A percentile compares a stretch with the other conserved stretches of the same genome.
phyloP scores from a whole-genome alignment of 2,329 filamentous ascomycete genomes.

The Microsporum audouinii region DNA sequence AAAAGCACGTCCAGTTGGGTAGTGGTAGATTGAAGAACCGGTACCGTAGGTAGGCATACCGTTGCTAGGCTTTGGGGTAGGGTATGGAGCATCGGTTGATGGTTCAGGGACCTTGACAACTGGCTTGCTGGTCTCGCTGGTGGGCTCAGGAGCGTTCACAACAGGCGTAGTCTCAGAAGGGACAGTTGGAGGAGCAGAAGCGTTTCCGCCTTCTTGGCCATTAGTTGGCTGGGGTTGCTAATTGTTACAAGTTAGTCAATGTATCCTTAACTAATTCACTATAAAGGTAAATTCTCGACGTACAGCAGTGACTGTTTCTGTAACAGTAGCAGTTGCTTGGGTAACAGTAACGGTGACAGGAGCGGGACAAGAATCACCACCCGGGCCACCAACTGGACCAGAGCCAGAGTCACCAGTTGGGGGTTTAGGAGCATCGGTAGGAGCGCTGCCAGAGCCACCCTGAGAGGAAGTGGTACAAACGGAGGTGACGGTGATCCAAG shows the following conservation, averaged over 20 bases:
- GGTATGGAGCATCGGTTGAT: background rate
- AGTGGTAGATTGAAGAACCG: background rate
- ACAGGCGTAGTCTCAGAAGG: background rate
- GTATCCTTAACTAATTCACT: background rate
- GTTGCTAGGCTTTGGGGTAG: background rate
- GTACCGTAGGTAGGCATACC: background rate
- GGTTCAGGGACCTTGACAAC: background rate
- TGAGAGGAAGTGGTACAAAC: slow-evolving; percentile 13
- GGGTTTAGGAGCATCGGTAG: background rate
- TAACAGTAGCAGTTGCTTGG: slow-evolving; percentile 22
- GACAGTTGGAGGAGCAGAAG: background rate
- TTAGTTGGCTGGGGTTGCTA: background rate
- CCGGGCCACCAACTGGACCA: background rate
- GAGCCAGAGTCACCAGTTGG: background rate
- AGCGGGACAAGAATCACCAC: background rate
- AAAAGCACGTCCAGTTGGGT: background rate
- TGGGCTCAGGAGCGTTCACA: background rate
- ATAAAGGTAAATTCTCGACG: background rate
- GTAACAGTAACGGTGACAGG: slow-evolving; percentile 18
- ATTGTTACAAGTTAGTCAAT: background rate
- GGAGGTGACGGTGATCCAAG: slow-evolving; percentile 17
- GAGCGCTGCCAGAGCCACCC: slow-evolving; percentile 4
- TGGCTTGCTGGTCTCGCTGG: background rate
- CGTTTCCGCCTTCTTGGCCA: background rate
- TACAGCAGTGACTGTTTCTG: slow-evolving; percentile 2